These are phyloP conservation scores for Suhomyces bribrorum DNA, from an alignment of 1,139 yeast species.

Conservation along the genomic window DNA sequence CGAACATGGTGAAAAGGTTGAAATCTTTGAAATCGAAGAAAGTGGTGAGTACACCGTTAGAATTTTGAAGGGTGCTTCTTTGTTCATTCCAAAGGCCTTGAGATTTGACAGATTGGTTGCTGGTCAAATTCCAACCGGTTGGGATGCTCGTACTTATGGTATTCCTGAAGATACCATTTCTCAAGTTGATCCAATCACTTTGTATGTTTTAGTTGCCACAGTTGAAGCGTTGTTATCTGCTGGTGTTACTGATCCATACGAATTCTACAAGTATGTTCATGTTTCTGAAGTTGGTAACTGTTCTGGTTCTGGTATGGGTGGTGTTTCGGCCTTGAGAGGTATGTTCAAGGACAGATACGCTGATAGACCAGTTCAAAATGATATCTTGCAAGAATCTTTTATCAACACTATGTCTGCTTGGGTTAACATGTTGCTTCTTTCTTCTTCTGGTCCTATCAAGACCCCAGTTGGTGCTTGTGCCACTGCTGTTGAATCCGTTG, in stretches of 20 bases:
- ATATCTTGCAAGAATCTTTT: constrained; percentile 94
- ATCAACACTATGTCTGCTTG: constrained; percentile 99
- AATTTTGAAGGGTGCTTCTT: constrained; percentile 88
- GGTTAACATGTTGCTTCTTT: constrained; percentile 96
- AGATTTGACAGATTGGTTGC: constrained; percentile 95
- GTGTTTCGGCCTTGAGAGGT: constrained; percentile 94
- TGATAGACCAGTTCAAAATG: constrained; percentile 94
- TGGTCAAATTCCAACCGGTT: constrained; percentile 98
- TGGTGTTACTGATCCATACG: constrained; percentile 97
- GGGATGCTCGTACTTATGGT: constrained; percentile 96
- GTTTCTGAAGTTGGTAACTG: constrained; percentile 98
- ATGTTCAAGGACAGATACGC: constrained; percentile 95
- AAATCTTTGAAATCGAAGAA: constrained; percentile 84
- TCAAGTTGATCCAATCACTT: constrained; percentile 95
- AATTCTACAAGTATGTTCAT: constrained; percentile 96
- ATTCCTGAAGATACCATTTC: constrained; percentile 87
- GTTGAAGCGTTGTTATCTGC: constrained; percentile 91
- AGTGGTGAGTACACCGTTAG: constrained; percentile 91
- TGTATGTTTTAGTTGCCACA: constrained; percentile 89
- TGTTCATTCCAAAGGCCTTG: constrained; percentile 92
- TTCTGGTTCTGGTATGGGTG: constrained; percentile 99
- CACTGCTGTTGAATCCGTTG: constrained; percentile 96
- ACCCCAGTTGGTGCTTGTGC: constrained; percentile 99
- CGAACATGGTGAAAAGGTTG: constrained; percentile 93
- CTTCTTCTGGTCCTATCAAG: constrained; percentile 98